phyloP scores from a whole-genome alignment of 148 eudicot genomes.

The Rhododendron vialii region DNA sequence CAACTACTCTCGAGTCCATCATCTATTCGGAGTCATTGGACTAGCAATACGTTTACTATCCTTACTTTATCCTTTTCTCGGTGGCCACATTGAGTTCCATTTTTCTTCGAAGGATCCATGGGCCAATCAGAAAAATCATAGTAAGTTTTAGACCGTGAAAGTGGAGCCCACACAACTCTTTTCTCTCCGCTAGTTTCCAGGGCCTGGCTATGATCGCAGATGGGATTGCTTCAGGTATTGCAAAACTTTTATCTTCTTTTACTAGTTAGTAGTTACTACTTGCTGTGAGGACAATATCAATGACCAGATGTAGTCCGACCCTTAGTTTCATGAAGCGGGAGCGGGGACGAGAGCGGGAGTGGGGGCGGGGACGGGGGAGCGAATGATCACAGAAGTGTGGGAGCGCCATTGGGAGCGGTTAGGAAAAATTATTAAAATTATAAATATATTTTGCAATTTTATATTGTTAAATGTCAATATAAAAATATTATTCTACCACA shows the following conservation, averaged over 20 bases:
- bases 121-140: slow-evolving; percentile 12
- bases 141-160: slow-evolving; percentile 40
- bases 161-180: slow-evolving; percentile 34
- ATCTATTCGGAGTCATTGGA: slow-evolving; percentile 21
- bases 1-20: slow-evolving; percentile 4
- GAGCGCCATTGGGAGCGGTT: too few species aligned
- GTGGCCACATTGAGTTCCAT: slow-evolving; percentile 20
- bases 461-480: too few species aligned
- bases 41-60: slow-evolving; percentile 18
- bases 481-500: too few species aligned
- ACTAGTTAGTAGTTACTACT: neutral
- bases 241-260: neutral
- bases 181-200: slow-evolving; percentile 32
- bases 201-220: slow-evolving; percentile 30
- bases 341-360: too few species aligned
- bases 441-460: too few species aligned
- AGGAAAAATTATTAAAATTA: too few species aligned
- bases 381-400: too few species aligned
- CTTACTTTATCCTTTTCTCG: slow-evolving; percentile 20
- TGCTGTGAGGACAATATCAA: neutral
- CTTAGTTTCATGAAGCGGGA: too few species aligned
- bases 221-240: slow-evolving; percentile 47
- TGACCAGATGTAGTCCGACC: neutral
- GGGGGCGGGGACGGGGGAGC: too few species aligned
- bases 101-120: slow-evolving; percentile 25